These are phyloP conservation scores for Ophiobolus disseminans DNA, from an alignment of 2,329 filamentous ascomycete genomes.

Conservation along the genomic window DNA sequence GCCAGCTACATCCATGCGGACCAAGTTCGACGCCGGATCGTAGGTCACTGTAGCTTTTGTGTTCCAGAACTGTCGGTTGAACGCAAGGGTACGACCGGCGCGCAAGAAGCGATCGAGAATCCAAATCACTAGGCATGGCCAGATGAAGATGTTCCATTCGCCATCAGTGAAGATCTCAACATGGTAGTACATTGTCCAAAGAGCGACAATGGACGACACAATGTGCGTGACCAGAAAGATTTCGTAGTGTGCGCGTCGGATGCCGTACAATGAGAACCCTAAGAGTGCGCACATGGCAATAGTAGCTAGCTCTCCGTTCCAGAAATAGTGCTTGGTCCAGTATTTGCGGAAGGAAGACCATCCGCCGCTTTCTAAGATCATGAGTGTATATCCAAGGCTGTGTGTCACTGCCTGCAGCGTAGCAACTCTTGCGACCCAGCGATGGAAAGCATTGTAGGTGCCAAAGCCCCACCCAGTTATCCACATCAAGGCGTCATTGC, in stretches of 20 bases:
- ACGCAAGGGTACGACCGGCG: slow-evolving; percentile 52
- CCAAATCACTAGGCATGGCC: slow-evolving; percentile 60
- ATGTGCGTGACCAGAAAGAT: slow-evolving; percentile 55
- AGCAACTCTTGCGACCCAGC: slow-evolving; percentile 69
- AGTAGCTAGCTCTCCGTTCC: slow-evolving; percentile 55
- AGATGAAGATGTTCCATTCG: slow-evolving; percentile 59
- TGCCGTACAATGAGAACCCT: slow-evolving; percentile 58
- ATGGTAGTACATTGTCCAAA: slow-evolving; percentile 61
- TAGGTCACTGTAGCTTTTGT: slow-evolving; percentile 54
- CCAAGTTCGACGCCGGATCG: slow-evolving; percentile 53
- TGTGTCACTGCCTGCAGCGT: slow-evolving; percentile 69
- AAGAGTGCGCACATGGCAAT: slow-evolving; percentile 55
- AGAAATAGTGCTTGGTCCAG: slow-evolving; percentile 58
- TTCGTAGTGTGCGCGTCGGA: slow-evolving; percentile 59
- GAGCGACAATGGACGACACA: slow-evolving; percentile 49
- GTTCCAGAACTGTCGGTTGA: slow-evolving; percentile 48
- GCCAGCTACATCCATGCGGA: slow-evolving; percentile 56
- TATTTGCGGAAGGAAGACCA: slow-evolving; percentile 48
- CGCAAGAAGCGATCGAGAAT: slow-evolving; percentile 58
- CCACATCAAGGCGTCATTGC: slow-evolving; percentile 72
- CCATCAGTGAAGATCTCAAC: slow-evolving; percentile 60
- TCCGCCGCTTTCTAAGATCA: slow-evolving; percentile 50
- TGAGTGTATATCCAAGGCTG: slow-evolving; percentile 64
- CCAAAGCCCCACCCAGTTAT: slow-evolving; percentile 73
- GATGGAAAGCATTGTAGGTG: slow-evolving; percentile 72